Conservation (phyloP, 495 filamentous ascomycete species). For the Xylaria intraflava region DNA sequence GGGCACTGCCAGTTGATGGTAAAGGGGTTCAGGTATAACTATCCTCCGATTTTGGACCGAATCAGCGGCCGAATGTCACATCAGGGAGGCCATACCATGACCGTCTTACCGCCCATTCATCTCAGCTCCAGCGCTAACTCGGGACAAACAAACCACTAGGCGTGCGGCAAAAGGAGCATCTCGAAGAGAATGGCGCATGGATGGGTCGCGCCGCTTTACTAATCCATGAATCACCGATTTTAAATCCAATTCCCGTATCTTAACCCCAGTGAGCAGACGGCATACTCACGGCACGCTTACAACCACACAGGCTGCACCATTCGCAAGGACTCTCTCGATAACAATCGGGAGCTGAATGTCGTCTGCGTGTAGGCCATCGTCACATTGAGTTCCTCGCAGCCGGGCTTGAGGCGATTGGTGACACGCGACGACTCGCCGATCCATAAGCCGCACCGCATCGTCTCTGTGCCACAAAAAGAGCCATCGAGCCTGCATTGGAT, state of each 20-base stretch:
- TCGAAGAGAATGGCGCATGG: too few relatives aligned
- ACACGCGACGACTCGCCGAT: not conserved
- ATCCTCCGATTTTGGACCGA: not conserved
- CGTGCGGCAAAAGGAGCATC: not conserved
- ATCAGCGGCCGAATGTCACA: conserved; percentile 7
- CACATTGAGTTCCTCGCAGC: not conserved
- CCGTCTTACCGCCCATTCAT: not conserved
- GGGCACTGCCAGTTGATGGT: too few relatives aligned
- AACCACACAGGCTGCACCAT: not conserved
- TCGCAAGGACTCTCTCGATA: not conserved
- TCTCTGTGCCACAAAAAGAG: not conserved
- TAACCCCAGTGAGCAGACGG: not conserved
- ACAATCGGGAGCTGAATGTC: not conserved
- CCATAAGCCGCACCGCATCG: not conserved
- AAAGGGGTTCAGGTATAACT: not conserved
- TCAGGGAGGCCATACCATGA: not conserved
- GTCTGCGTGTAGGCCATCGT: too few relatives aligned
- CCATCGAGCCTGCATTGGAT: not conserved
- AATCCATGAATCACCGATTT: too few relatives aligned
- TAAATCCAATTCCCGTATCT: not conserved
- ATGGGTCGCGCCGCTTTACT: too few relatives aligned
- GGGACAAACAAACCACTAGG: not conserved
- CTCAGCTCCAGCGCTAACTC: not conserved
- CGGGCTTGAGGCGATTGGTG: not conserved
- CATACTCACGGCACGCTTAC: not conserved